Conservation (phyloP, 1,139 yeast genomes). For the Pichia sp. region DNA sequence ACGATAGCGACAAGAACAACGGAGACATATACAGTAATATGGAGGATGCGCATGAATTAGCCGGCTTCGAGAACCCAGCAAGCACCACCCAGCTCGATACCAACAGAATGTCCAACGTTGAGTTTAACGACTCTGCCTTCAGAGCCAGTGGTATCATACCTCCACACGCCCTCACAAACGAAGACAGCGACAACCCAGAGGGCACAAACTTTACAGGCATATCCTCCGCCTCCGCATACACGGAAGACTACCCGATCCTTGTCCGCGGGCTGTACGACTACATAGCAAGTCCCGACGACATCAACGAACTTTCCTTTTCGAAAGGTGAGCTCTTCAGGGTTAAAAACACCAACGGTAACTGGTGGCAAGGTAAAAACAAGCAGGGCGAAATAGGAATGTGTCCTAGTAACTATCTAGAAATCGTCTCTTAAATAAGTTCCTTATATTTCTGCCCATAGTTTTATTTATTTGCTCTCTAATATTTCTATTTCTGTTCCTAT, state of each 20-base stretch:
- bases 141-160: slow-evolving; percentile 13
- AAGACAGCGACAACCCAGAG: not conserved
- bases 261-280: slow-evolving; percentile 86
- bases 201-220: slow-evolving; percentile 32
- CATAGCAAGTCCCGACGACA: slow-evolving; percentile 91
- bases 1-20: not conserved
- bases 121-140: slow-evolving; percentile 14
- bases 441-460: not conserved
- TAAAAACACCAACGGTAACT: slow-evolving; percentile 89
- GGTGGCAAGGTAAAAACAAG: slow-evolving; percentile 96
- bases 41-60: slow-evolving; percentile 18
- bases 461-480: not conserved
- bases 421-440: slow-evolving; percentile 39
- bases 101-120: slow-evolving; percentile 2
- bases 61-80: slow-evolving; percentile 28
- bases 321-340: slow-evolving; percentile 90
- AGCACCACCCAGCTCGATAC: not conserved
- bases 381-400: slow-evolving; percentile 95
- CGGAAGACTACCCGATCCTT: slow-evolving; percentile 58
- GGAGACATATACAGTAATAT: slow-evolving; percentile 6
- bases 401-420: slow-evolving; percentile 88
- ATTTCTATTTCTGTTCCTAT: not conserved
- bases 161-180: not conserved
- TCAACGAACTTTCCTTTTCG: slow-evolving; percentile 83
- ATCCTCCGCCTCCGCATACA: slow-evolving; percentile 14